phyloP scores from a whole-genome alignment of 2,329 filamentous ascomycete genomes.

The Ambrosiella beaveri region DNA sequence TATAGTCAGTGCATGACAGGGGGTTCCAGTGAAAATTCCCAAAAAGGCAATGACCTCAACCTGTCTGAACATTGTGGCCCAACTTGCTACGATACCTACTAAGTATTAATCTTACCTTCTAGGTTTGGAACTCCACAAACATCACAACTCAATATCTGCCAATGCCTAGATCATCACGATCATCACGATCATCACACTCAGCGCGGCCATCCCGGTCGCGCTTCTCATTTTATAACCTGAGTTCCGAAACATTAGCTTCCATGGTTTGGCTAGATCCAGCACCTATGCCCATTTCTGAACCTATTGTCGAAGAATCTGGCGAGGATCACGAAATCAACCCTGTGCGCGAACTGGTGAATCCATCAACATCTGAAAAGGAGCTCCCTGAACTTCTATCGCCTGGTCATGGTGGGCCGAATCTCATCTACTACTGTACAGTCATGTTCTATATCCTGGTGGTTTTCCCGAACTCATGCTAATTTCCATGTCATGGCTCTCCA shows the following conservation, averaged over 20 bases:
- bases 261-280: conserved; percentile 67
- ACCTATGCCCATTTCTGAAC: conserved; percentile 58
- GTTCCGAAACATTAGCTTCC: conserved; percentile 22
- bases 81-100: too few species aligned
- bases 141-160: not conserved
- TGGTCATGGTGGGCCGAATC: conserved; percentile 3
- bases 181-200: conserved; percentile 4
- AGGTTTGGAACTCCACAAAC: too few species aligned
- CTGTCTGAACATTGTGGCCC: too few species aligned
- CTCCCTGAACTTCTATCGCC: conserved; percentile 32
- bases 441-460: not conserved
- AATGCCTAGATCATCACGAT: conserved; percentile 5
- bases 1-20: too few species aligned
- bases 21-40: too few species aligned
- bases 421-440: conserved; percentile 53
- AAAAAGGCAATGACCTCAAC: too few species aligned
- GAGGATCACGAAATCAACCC: conserved; percentile 20
- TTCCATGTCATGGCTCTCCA: not conserved
- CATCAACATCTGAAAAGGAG: conserved; percentile 22
- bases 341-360: not conserved
- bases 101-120: too few species aligned
- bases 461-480: not conserved
- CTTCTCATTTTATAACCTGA: conserved; percentile 11
- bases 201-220: conserved; percentile 6
- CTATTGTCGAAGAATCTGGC: conserved; percentile 27